Evolutionary conservation across 257 asterid genomes (phyloP).

Genomic region (Solanum sitiens): DNA sequence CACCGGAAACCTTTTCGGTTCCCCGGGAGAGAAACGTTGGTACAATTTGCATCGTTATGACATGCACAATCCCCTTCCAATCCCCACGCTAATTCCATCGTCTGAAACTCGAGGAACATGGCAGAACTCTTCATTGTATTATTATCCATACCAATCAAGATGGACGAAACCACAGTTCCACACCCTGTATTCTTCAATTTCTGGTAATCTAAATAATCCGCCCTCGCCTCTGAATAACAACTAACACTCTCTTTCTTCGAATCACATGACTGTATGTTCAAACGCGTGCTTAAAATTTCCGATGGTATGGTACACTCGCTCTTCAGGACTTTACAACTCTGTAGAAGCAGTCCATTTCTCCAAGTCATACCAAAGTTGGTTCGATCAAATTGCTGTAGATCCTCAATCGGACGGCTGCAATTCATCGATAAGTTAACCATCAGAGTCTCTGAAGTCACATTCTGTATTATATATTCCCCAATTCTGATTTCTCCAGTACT

Average conservation of each 20-base stretch:
- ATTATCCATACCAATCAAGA: conserved; percentile 2
- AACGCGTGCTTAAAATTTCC: neutral
- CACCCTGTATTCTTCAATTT: conserved; percentile 20
- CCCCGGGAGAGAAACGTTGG: neutral
- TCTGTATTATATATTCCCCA: conserved; percentile 27
- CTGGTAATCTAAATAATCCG: conserved; percentile 22
- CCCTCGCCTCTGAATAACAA: conserved; percentile 28
- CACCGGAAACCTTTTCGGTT: conserved; percentile 37
- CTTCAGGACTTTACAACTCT: conserved; percentile 37
- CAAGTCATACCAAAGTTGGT: conserved; percentile 35
- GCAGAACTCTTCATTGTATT: conserved; percentile 1
- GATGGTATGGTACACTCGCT: conserved; percentile 4
- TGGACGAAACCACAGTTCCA: conserved; percentile 33
- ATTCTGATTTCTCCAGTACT: conserved; percentile 15
- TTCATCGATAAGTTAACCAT: conserved; percentile 27
- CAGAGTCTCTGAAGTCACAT: conserved; percentile 41
- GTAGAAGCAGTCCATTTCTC: conserved; percentile 51
- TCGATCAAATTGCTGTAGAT: conserved; percentile 19
- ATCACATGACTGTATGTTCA: conserved; percentile 15
- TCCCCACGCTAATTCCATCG: conserved; percentile 81
- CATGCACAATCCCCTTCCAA: conserved; percentile 45
- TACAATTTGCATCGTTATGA: conserved; percentile 28
- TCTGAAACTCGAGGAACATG: conserved; percentile 38
- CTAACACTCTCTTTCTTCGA: neutral
- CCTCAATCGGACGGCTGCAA: conserved; percentile 45